A percentile compares a stretch with the other conserved stretches of the same genome.
phyloP scores from a whole-genome alignment of 2,329 filamentous ascomycete genomes.

The Colletotrichum gloeosporioides region DNA sequence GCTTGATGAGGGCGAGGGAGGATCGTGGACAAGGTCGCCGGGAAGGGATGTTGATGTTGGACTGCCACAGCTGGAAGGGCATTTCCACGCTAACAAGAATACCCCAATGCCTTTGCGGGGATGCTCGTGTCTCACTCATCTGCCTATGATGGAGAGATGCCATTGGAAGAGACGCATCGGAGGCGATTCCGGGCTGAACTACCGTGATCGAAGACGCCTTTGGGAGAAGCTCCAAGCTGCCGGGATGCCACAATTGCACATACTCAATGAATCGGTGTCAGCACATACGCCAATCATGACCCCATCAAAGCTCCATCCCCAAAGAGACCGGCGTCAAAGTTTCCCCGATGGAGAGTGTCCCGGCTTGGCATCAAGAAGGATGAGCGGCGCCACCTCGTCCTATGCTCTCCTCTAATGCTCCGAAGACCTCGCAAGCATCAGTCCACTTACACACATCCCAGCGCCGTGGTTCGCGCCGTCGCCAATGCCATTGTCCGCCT shows the following conservation, averaged over 20 bases:
- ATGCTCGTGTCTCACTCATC: too few relatives aligned
- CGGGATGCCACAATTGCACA: not conserved
- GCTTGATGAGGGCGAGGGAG: not conserved
- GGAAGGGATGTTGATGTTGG: not conserved
- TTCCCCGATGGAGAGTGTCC: not conserved
- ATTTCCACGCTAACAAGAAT: too few relatives aligned
- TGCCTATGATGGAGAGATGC: not conserved
- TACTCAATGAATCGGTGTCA: not conserved
- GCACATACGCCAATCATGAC: not conserved
- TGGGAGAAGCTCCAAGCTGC: too few relatives aligned
- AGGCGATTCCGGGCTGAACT: not conserved
- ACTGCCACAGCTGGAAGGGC: too few relatives aligned
- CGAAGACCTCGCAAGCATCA: not conserved
- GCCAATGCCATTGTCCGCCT: not conserved
- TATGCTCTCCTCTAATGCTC: not conserved
- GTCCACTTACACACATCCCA: not conserved
- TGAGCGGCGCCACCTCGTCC: not conserved
- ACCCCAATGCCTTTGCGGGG: too few relatives aligned
- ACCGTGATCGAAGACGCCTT: not conserved
- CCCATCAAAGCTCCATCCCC: not conserved
- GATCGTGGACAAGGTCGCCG: not conserved
- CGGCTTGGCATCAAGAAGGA: not conserved
- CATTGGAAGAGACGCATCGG: not conserved
- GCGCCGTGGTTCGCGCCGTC: not conserved
- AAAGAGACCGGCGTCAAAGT: not conserved